Evolutionary conservation across 2,329 filamentous ascomycete genomes (phyloP).

Genomic region (Calonectria henricotiae): DNA sequence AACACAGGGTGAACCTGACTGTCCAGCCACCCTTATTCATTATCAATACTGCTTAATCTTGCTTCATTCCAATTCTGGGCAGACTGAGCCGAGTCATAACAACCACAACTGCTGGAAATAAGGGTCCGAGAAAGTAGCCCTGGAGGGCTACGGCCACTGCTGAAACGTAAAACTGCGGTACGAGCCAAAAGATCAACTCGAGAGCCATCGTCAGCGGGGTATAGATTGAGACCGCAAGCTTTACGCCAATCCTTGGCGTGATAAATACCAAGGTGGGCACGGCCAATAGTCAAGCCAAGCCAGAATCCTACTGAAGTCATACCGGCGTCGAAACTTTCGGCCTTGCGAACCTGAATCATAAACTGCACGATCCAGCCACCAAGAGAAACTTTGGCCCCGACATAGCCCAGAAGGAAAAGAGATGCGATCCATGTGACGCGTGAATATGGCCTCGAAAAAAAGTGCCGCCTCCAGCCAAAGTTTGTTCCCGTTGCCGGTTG

Average conservation of each 20-base stretch:
- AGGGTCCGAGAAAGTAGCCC: slow-evolving; percentile 85
- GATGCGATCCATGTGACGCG: slow-evolving; percentile 80
- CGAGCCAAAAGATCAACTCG: slow-evolving; percentile 85
- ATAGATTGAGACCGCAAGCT: slow-evolving; percentile 74
- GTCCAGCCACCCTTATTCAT: neutral
- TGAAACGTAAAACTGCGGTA: slow-evolving; percentile 83
- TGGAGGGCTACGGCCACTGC: slow-evolving; percentile 80
- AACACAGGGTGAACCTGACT: neutral
- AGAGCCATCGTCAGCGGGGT: slow-evolving; percentile 76
- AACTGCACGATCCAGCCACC: slow-evolving; percentile 90
- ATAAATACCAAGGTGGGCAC: slow-evolving; percentile 82
- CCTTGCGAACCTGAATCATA: slow-evolving; percentile 84
- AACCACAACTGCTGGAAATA: slow-evolving; percentile 83
- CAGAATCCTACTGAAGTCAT: slow-evolving; percentile 87
- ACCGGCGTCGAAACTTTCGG: slow-evolving; percentile 77
- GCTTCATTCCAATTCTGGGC: slow-evolving; percentile 61
- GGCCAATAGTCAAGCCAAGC: slow-evolving; percentile 83
- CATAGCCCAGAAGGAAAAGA: slow-evolving; percentile 82
- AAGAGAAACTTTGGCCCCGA: slow-evolving; percentile 82
- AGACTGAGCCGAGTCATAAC: slow-evolving; percentile 75
- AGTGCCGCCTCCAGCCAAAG: slow-evolving; percentile 56
- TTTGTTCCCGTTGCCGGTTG: slow-evolving; percentile 52
- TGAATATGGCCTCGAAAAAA: slow-evolving; percentile 61
- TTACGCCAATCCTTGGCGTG: slow-evolving; percentile 81
- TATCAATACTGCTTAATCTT: slow-evolving; percentile 49